Base-by-base conservation (phyloP, 306 rosid species). In the Crotalaria pallida region DNA sequence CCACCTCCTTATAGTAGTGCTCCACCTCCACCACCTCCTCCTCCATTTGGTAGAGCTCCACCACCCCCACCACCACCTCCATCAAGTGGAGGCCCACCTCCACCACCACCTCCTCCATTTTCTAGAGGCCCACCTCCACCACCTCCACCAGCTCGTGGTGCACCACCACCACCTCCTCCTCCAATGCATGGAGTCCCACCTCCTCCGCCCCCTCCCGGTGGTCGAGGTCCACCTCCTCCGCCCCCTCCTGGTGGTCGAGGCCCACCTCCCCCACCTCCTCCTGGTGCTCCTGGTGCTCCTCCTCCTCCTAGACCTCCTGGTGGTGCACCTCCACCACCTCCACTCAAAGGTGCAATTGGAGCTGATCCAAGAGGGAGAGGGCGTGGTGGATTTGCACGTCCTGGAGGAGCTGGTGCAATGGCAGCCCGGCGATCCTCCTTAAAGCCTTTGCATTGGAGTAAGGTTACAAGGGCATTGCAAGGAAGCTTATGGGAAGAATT, bases 401-500 rank as follows among this genome's bases (percentile, higher is more conserved):
- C 84, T 43, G 27, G 47, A 33, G 88, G 88, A 44, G 65, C 62
- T 58, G 81, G 88, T 58, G 86, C 77, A 17, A 44, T 82, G 77
- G 86, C 83, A 24, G 72, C 96, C 53, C 84, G 85, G 10, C 62
- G 92, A 22, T 91, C 99, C 79, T 83, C 97, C 29, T 83, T 91
- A 69, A 95, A 89, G 77, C 99, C 99, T 51, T 73, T 95, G 47
- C 96, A 95, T 72, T 95, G 99, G 99, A 88, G 89, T 88, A 95
- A 95, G 82, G 96, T 95, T 19, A 80, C 97, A 63, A 88, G 95
- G 83, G 97, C 89, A 21, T 50, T 91, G 71, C 91, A 95, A 83
- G 99, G 99, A 72, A 95, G 99, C 82, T 79, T 95, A 70, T 95
- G 99, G 99, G 99, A 95, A 36, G 99, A 95, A 79, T 79, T 95